These are phyloP conservation scores for Trichoderma virens DNA, from an alignment of 495 filamentous ascomycete genomes.

Conservation along the genomic window DNA sequence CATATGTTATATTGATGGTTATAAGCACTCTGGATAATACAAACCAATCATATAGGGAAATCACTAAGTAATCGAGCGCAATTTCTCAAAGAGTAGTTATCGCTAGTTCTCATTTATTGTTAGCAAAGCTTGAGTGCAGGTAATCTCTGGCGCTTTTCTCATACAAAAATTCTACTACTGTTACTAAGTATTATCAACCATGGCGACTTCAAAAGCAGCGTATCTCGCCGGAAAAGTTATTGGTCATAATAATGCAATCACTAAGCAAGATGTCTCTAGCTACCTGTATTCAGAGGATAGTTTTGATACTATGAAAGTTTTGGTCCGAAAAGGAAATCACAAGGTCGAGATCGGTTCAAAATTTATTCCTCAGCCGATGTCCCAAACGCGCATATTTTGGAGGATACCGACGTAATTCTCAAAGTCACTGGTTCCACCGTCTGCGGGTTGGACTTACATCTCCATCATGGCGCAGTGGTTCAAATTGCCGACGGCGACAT, in stretches of 20 bases:
- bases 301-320: conserved; percentile 61
- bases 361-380: conserved; percentile 39
- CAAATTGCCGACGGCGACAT: conserved; percentile 71
- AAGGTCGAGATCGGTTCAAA: conserved; percentile 44
- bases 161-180: too few species aligned
- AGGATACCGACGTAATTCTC: conserved; percentile 71
- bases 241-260: conserved; percentile 55
- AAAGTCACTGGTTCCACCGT: conserved; percentile 81
- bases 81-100: too few species aligned
- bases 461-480: conserved; percentile 65
- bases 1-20: too few species aligned
- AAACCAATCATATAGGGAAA: too few species aligned
- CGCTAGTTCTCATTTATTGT: too few species aligned
- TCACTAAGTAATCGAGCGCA: too few species aligned
- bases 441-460: conserved; percentile 80
- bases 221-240: conserved; percentile 55
- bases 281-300: conserved; percentile 31
- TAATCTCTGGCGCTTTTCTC: too few species aligned
- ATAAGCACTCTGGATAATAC: too few species aligned
- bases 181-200: too few species aligned
- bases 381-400: conserved; percentile 62
- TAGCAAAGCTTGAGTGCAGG: too few species aligned
- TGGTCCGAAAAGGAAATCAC: conserved; percentile 67
- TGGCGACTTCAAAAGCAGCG: conserved; percentile 57
- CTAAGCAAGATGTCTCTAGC: conserved; percentile 49